Evolutionary conservation across 805 yeast genomes (phyloP).

Genomic region (Candida incommunis): DNA sequence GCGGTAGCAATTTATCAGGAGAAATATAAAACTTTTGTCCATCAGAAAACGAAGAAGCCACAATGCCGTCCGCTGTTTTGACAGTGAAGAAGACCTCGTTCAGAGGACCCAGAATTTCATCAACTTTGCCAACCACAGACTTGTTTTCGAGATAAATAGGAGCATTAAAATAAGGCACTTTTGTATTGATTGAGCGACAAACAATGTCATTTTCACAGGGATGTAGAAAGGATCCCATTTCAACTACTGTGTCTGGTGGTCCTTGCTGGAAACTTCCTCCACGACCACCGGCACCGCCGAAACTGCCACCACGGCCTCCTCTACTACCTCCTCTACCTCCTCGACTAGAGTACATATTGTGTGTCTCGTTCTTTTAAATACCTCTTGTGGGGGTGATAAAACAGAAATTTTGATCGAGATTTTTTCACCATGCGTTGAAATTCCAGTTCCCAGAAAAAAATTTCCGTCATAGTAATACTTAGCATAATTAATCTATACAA

Average conservation of each 20-base stretch:
- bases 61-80: conserved; percentile 92
- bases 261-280: conserved; percentile 46
- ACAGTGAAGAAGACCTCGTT: conserved; percentile 97
- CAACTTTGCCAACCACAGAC: conserved; percentile 92
- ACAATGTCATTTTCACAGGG: conserved; percentile 95
- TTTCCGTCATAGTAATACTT: no score
- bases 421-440: background rate
- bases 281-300: conserved; percentile 50
- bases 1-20: conserved; percentile 86
- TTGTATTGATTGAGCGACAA: conserved; percentile 86
- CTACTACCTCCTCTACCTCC: conserved; percentile 55
- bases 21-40: conserved; percentile 96
- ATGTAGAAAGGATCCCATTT: conserved; percentile 87
- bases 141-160: conserved; percentile 95
- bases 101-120: conserved; percentile 93
- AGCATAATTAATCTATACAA: no score
- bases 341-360: no score
- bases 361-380: no score
- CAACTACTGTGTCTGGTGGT: conserved; percentile 92
- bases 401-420: background rate
- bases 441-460: background rate
- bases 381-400: background rate
- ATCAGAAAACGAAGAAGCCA: conserved; percentile 80
- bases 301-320: conserved; percentile 55
- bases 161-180: conserved; percentile 96